phyloP scores from a whole-genome alignment of 2,329 filamentous ascomycete genomes.

The Orbilia javanica region DNA sequence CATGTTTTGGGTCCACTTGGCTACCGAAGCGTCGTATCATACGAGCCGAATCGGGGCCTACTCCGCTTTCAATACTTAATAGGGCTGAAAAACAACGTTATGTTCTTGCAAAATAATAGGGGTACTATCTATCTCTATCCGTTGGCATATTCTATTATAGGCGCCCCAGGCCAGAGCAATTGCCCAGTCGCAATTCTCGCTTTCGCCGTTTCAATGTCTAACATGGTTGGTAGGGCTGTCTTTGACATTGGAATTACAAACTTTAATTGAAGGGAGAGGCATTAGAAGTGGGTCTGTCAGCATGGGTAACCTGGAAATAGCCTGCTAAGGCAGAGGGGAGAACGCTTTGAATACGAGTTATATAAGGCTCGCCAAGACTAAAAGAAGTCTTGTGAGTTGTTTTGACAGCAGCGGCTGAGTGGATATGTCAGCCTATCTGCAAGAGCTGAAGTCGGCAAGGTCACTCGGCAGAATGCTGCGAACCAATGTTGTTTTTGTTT shows the following conservation, averaged over 20 bases:
- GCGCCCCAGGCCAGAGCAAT: not conserved
- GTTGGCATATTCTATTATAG: not conserved
- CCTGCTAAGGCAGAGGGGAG: constrained; percentile 11
- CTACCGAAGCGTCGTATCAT: no score
- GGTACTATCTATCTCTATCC: not conserved
- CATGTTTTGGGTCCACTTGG: no score
- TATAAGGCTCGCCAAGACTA: constrained; percentile 6
- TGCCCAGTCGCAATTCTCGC: constrained; percentile 15
- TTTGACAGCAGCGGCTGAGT: not conserved
- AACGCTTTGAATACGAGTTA: constrained; percentile 14
- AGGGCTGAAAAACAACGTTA: constrained; percentile 17
- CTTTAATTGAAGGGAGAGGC: constrained; percentile 18
- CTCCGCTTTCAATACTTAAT: not conserved
- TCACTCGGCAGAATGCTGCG: not conserved
- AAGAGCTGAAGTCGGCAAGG: not conserved
- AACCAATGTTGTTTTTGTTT: not conserved
- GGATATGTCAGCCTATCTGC: constrained; percentile 6
- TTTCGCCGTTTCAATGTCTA: constrained; percentile 19
- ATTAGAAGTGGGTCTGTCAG: not conserved
- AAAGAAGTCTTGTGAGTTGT: constrained; percentile 19
- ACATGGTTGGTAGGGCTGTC: constrained; percentile 11
- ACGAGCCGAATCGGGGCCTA: not conserved
- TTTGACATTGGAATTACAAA: not conserved
- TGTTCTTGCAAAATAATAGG: not conserved
- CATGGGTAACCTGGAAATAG: constrained; percentile 9